phyloP scores from a whole-genome alignment of 2,329 filamentous ascomycete genomes.

The Penicillium sp. region DNA sequence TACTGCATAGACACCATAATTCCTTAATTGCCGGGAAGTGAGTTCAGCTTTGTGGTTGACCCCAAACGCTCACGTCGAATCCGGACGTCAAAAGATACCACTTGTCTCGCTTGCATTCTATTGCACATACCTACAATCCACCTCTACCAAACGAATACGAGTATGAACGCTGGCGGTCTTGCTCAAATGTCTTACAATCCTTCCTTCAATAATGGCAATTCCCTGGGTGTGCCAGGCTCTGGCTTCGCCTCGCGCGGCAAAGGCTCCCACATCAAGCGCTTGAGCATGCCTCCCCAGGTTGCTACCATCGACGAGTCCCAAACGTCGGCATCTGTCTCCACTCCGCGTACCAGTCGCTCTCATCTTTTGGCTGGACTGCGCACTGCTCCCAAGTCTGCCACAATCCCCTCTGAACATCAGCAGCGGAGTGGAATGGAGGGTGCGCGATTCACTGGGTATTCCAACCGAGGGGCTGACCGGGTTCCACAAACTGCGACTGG shows the following conservation, averaged over 20 bases:
- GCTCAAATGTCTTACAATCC: constrained; percentile 97
- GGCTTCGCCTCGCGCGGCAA: constrained; percentile 84
- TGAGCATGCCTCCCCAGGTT: constrained; percentile 74
- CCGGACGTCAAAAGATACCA: constrained; percentile 15
- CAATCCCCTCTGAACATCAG: constrained; percentile 64
- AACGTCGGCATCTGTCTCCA: constrained; percentile 67
- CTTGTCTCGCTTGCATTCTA: constrained; percentile 6
- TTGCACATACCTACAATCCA: constrained; percentile 33
- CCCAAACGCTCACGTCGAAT: constrained; percentile 21
- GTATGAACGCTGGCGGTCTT: constrained; percentile 95
- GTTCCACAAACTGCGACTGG: constrained; percentile 61
- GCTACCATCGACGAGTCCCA: constrained; percentile 63
- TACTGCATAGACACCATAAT: constrained; percentile 30
- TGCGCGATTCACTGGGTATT: constrained; percentile 47
- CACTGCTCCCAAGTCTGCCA: constrained; percentile 85
- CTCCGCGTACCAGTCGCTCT: constrained; percentile 89
- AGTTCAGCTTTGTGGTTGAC: constrained; percentile 30
- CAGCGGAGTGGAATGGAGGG: constrained; percentile 51
- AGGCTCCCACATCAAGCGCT: constrained; percentile 82
- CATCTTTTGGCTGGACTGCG: constrained; percentile 90
- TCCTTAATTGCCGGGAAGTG: constrained; percentile 29
- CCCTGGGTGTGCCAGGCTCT: constrained; percentile 71
- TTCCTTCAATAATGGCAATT: constrained; percentile 62
- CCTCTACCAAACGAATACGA: constrained; percentile 32
- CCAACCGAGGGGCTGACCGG: constrained; percentile 46